Evolutionary conservation across 352 stramenopile species (phyloP), one percentile per base, ranked within the genome.

Genomic region (Thalassiosira livingstoniorum): DNA sequence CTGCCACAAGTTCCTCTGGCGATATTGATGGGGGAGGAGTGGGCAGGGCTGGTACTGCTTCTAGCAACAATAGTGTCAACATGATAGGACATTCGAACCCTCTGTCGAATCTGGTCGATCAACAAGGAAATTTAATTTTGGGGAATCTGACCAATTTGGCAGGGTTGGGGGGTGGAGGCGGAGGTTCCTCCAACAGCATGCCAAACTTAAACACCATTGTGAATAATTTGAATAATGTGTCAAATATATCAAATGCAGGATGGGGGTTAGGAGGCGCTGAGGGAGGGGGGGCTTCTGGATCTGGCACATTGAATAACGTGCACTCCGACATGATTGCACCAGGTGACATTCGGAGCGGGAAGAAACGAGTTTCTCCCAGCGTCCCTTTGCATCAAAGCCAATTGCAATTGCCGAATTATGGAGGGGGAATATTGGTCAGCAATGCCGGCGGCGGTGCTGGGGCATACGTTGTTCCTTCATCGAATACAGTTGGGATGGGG

Each of bases 361-460:
- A 86, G 37, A 86, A 86, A 58, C 72, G 79, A 21, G 47, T 63
- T 2, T 82, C 71, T 45, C 79, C 79, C 29, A 86, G 72, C 29
- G 51, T 81, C 15, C 65, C 73, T 21, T 68, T 86, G 66, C 72
- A 82, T 69, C 47, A 65, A 27, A 82, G 79, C 65, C 72, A 86
- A 71, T 70, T 86, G 47, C 74, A 82, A 65, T 21, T 76, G n/a
- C 51, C 47, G 39, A 29, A 37, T 71, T 27, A 69, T 32, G 47
- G 70, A 39, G 73, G 64, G 35, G 64, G 69, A 43, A 37, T 29
- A 23, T 25, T 71, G 15, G 35, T 29, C 62, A 55, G 7, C n/a
- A 21, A 11, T 29, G 29, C 39, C 4, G 21, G 37, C 23, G 54
- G 65, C 27, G 54, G 57, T 31, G 27, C 42, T 32, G 45, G 58